Evolutionary conservation across 2,329 filamentous ascomycete species (phyloP).

Genomic region (Epichloe sibirici): DNA sequence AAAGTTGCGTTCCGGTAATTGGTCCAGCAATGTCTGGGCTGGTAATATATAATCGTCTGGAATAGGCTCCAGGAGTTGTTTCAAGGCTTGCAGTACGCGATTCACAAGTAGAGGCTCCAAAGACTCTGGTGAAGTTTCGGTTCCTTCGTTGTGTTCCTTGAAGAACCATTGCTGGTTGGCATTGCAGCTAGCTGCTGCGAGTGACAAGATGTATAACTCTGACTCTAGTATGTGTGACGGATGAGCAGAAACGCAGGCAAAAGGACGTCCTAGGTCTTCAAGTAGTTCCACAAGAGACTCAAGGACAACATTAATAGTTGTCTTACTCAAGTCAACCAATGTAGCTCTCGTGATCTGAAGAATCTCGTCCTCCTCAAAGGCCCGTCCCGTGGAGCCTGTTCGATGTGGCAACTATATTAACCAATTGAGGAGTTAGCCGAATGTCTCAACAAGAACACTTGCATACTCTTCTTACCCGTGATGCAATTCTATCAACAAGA

Average conservation of each 20-base stretch:
- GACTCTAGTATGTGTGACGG: slow-evolving; percentile 50
- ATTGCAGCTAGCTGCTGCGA: slow-evolving; percentile 53
- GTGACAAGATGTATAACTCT: slow-evolving; percentile 50
- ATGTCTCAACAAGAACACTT: background rate
- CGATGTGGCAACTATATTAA: slow-evolving; percentile 8
- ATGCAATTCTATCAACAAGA: slow-evolving; percentile 50
- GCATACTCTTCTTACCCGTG: slow-evolving; percentile 37
- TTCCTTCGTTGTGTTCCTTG: slow-evolving; percentile 10
- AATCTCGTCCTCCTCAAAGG: slow-evolving; percentile 42
- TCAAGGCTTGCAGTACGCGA: slow-evolving; percentile 43
- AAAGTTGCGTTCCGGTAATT: slow-evolving; percentile 27
- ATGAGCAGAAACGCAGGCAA: slow-evolving; percentile 37
- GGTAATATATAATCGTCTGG: slow-evolving; percentile 45
- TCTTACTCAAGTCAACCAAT: slow-evolving; percentile 46
- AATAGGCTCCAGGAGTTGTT: slow-evolving; percentile 44
- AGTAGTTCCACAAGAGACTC: slow-evolving; percentile 44
- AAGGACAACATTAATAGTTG: slow-evolving; percentile 40
- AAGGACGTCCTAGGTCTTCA: slow-evolving; percentile 45
- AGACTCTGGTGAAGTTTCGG: slow-evolving; percentile 19
- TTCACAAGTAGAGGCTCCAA: slow-evolving; percentile 39
- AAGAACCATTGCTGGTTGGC: slow-evolving; percentile 38
- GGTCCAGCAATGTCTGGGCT: slow-evolving; percentile 44
- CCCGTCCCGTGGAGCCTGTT: slow-evolving; percentile 4
- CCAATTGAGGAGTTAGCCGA: background rate
- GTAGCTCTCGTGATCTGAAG: slow-evolving; percentile 48